Percentiles rank a stretch among this genome's conserved stretches.
Evolutionary conservation across 2,329 filamentous ascomycete species (phyloP).

Genomic region (Calonectria multiphialidica): DNA sequence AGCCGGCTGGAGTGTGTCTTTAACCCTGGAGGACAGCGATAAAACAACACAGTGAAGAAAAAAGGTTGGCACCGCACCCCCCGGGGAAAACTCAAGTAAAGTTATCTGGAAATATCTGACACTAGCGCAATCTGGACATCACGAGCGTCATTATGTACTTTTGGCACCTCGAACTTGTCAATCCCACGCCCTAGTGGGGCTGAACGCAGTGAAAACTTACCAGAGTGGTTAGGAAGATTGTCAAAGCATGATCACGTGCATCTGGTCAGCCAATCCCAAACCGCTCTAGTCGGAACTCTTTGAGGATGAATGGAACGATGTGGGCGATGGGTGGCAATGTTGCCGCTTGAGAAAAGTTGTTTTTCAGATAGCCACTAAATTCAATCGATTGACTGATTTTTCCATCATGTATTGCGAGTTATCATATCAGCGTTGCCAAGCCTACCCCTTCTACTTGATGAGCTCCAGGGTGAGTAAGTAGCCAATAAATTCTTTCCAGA

Average conservation of each 20-base stretch:
- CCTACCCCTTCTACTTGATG: no score
- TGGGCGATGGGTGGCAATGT: neutral
- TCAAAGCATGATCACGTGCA: neutral
- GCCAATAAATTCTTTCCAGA: no score
- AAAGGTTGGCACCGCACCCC: no score
- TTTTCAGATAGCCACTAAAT: no score
- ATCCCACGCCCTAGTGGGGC: constrained; percentile 6
- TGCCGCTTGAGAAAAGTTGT: no score
- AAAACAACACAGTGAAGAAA: neutral
- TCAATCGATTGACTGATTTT: no score
- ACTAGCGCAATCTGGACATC: neutral
- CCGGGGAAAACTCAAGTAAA: neutral
- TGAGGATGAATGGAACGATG: neutral
- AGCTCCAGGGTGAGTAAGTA: no score
- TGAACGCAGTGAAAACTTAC: neutral
- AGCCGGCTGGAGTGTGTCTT: no score
- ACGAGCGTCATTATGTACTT: neutral
- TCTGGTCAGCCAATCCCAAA: neutral
- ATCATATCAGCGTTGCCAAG: no score
- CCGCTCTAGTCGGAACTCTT: neutral
- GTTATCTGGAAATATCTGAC: neutral
- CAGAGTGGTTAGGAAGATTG: neutral
- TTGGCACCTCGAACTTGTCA: neutral
- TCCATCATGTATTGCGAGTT: no score
- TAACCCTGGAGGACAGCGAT: neutral